These are phyloP conservation scores for Gossypium anomalum DNA, from an alignment of 345 rosid species.

Conservation along the genomic window DNA sequence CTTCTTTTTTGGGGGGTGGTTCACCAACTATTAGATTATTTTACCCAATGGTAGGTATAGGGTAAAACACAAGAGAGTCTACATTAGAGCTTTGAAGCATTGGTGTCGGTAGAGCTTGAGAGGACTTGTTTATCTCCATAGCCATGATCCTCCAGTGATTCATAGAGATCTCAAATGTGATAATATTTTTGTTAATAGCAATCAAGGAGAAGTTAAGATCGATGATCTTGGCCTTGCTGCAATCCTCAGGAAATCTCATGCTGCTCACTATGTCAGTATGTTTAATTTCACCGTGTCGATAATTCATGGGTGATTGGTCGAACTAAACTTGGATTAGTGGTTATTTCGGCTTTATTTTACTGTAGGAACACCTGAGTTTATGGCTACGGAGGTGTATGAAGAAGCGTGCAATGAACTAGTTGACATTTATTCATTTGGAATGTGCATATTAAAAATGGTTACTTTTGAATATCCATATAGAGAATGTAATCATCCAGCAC, in stretches of 20 bases:
- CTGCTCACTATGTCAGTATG: slow-evolving; percentile 91
- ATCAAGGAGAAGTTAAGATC: slow-evolving; percentile 91
- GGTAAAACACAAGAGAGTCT: slow-evolving; percentile 75
- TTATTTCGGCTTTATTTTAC: slow-evolving; percentile 5
- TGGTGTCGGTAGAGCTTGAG: slow-evolving; percentile 90
- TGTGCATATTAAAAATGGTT: slow-evolving; percentile 96
- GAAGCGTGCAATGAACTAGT: slow-evolving; percentile 92
- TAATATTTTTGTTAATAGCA: slow-evolving; percentile 82
- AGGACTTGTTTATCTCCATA: slow-evolving; percentile 78
- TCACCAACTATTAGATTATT: no score
- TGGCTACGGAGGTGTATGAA: slow-evolving; percentile 98
- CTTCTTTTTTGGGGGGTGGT: slow-evolving; percentile 11
- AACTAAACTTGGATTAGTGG: neutral
- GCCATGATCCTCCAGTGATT: slow-evolving; percentile 82
- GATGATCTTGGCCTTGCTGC: slow-evolving; percentile 98
- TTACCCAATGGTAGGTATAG: slow-evolving; percentile 40
- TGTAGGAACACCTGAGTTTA: slow-evolving; percentile 93
- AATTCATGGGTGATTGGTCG: neutral
- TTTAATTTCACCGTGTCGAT: neutral
- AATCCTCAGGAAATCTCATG: slow-evolving; percentile 69
- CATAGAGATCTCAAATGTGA: slow-evolving; percentile 97
- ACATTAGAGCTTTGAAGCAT: slow-evolving; percentile 78
- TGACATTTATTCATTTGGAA: slow-evolving; percentile 90
- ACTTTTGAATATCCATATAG: slow-evolving; percentile 95
- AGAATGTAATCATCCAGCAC: slow-evolving; percentile 88